Evolutionary conservation across 208 protist species (phyloP).

Genomic region (Herpetomonas samuelpessoai): DNA sequence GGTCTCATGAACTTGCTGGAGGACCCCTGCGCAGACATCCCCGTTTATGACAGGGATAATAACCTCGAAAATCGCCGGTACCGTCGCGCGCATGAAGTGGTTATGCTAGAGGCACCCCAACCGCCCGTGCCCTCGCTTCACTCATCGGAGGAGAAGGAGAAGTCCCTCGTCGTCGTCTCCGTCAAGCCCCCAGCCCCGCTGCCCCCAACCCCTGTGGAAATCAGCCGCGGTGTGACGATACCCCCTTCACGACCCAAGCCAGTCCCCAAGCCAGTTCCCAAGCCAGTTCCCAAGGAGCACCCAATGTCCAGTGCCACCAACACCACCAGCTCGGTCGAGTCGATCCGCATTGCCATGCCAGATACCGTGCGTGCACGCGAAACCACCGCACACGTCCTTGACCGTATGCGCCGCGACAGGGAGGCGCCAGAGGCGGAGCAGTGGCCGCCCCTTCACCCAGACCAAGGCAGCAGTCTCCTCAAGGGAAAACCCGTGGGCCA

Average conservation of each 20-base stretch:
- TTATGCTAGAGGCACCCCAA: slow-evolving; percentile 1
- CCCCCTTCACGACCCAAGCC: too few relatives aligned
- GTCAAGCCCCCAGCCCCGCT: neutral
- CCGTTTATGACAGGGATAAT: slow-evolving; percentile 14
- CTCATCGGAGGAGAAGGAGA: neutral
- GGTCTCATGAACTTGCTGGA: slow-evolving; percentile 17
- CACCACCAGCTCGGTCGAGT: neutral
- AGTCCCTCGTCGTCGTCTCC: neutral
- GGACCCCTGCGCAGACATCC: slow-evolving; percentile 15
- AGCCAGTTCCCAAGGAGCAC: too few relatives aligned
- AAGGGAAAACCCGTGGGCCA: too few relatives aligned
- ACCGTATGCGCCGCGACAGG: slow-evolving; percentile 4
- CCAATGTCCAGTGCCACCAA: too few relatives aligned
- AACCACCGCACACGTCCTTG: neutral
- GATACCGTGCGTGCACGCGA: slow-evolving; percentile 2
- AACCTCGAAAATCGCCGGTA: slow-evolving; percentile 10
- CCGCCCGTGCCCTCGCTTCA: neutral
- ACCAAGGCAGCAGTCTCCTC: neutral
- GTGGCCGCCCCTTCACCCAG: slow-evolving; percentile 8
- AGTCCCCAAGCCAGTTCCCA: too few relatives aligned
- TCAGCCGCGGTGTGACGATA: too few relatives aligned
- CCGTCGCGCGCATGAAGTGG: slow-evolving; percentile 6
- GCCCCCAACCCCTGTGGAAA: too few relatives aligned
- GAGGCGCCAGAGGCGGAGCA: slow-evolving; percentile 3
- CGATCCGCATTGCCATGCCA: slow-evolving; percentile 12